A percentile compares a stretch with the other conserved stretches of the same genome.
These are phyloP conservation scores for Heracleum sosnowskyi DNA, from an alignment of 129 eudicot species.

Conservation along the genomic window DNA sequence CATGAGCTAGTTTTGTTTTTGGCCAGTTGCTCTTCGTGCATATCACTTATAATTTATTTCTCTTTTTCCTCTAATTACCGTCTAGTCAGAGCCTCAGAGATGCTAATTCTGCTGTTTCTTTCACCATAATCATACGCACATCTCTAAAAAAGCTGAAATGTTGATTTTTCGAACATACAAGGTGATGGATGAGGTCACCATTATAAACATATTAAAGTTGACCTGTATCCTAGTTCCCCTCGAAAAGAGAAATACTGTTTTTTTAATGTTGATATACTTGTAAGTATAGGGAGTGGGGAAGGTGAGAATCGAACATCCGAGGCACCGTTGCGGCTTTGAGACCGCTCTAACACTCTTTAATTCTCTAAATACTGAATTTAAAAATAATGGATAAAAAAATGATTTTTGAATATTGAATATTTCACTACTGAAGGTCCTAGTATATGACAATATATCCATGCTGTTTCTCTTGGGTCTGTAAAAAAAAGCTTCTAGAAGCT, in stretches of 20 bases:
- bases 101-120: neutral
- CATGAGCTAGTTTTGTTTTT: neutral
- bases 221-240: neutral
- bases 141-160: neutral
- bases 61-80: neutral
- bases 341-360: neutral
- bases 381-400: neutral
- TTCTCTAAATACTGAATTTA: neutral
- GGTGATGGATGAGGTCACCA: neutral
- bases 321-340: neutral
- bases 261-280: neutral
- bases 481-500: neutral
- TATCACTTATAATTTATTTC: neutral
- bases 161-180: neutral
- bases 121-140: neutral
- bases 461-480: neutral
- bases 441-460: too few species aligned
- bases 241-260: neutral
- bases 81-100: neutral
- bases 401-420: neutral
- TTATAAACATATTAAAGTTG: neutral
- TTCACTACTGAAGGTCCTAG: neutral
- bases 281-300: neutral
- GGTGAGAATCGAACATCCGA: neutral
- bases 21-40: neutral